Evolutionary conservation across 768 basidiomycete species (phyloP).

Genomic region (Trametopsis cervina): DNA sequence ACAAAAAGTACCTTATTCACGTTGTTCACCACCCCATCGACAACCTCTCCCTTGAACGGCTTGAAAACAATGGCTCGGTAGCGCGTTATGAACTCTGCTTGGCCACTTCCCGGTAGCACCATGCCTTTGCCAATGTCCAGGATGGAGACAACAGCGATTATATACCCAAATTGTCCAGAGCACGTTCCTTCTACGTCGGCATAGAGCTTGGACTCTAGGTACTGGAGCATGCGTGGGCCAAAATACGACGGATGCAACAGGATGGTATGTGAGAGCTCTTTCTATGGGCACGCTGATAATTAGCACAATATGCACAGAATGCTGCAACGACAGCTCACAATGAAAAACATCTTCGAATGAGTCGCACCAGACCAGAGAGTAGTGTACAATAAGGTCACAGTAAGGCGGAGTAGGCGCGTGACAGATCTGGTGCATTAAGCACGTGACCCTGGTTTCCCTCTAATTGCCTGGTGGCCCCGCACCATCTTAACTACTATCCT

Average conservation of each 20-base stretch:
- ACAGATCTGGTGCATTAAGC: too few relatives aligned
- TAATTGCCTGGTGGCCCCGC: too few relatives aligned
- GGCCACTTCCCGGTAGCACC: constrained; percentile 85
- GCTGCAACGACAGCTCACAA: constrained; percentile 12
- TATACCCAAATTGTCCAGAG: constrained; percentile 90
- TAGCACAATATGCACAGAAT: background rate
- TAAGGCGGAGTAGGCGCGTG: too few relatives aligned
- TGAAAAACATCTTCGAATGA: constrained; percentile 25
- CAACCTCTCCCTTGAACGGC: constrained; percentile 99
- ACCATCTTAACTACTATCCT: too few relatives aligned
- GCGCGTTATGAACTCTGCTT: constrained; percentile 91
- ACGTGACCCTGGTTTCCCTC: too few relatives aligned
- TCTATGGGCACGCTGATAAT: constrained; percentile 39
- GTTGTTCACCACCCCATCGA: constrained; percentile 92
- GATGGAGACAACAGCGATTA: constrained; percentile 88
- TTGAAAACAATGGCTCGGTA: constrained; percentile 98
- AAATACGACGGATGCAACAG: constrained; percentile 98
- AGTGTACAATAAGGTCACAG: too few relatives aligned
- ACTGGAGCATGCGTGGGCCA: constrained; percentile 90
- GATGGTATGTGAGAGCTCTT: constrained; percentile 96
- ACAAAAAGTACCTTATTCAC: constrained; percentile 77
- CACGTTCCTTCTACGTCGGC: constrained; percentile 97
- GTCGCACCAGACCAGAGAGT: too few relatives aligned
- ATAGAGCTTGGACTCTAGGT: constrained; percentile 89
- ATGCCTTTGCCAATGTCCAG: constrained; percentile 90